phyloP scores from a whole-genome alignment of 2,329 filamentous ascomycete species.

The Alternaria ventricosa region DNA sequence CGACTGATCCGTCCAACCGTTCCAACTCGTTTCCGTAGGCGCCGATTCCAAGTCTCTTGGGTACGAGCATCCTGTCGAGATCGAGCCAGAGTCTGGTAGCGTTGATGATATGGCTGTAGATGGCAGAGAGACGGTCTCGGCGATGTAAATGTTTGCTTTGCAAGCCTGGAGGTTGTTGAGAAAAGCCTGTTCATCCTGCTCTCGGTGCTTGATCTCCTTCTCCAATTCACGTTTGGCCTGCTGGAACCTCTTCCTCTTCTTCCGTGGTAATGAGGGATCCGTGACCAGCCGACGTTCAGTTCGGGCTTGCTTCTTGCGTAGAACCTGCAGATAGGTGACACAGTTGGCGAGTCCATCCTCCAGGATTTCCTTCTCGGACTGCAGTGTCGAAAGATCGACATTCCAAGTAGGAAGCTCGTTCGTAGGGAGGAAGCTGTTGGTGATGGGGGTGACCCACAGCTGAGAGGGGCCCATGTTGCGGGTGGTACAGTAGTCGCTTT shows the following conservation, averaged over 20 bases:
- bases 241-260: constrained; percentile 41
- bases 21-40: constrained; percentile 36
- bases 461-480: constrained; percentile 1
- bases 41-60: constrained; percentile 18
- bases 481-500: neutral
- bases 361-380: constrained; percentile 32
- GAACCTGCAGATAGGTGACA: constrained; percentile 38
- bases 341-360: constrained; percentile 41
- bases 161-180: constrained; percentile 43
- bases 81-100: constrained; percentile 19
- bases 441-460: neutral
- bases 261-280: constrained; percentile 18
- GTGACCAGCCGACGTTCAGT: constrained; percentile 28
- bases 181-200: constrained; percentile 39
- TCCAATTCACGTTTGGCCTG: constrained; percentile 36
- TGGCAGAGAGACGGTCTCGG: constrained; percentile 26
- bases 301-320: constrained; percentile 40
- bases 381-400: constrained; percentile 18
- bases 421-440: neutral
- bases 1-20: constrained; percentile 38
- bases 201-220: constrained; percentile 41
- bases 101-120: constrained; percentile 12
- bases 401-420: neutral
- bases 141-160: constrained; percentile 37
- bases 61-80: constrained; percentile 19